These are phyloP conservation scores for Pseudozyma hubeiensis DNA, from an alignment of 1,284 basidiomycete genomes.

Conservation along the genomic window DNA sequence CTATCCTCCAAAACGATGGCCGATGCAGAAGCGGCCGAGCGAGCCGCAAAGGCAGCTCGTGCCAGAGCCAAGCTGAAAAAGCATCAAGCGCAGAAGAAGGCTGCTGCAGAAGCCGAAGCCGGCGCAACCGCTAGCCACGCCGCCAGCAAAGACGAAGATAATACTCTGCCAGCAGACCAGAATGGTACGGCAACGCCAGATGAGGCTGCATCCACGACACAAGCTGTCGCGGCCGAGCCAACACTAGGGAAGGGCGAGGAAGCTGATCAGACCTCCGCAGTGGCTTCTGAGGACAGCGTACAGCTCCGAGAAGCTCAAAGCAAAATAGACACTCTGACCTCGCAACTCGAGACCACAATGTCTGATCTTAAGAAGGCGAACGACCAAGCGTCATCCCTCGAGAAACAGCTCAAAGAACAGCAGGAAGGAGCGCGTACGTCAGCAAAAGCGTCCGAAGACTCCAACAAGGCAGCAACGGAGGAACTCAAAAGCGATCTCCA, in stretches of 20 bases:
- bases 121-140: conserved; percentile 5
- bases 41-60: conserved; percentile 56
- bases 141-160: conserved; percentile 20
- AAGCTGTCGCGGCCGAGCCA: not conserved
- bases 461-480: conserved; percentile 10
- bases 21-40: conserved; percentile 50
- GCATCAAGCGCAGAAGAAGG: conserved; percentile 55
- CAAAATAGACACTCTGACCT: conserved; percentile 14
- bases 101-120: conserved; percentile 43
- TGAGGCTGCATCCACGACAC: conserved; percentile 4
- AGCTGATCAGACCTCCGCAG: not conserved
- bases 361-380: conserved; percentile 19
- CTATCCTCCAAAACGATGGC: conserved; percentile 28
- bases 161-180: conserved; percentile 11
- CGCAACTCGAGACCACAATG: conserved; percentile 28
- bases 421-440: conserved; percentile 15
- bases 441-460: conserved; percentile 11
- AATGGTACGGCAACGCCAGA: conserved; percentile 21
- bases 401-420: conserved; percentile 20
- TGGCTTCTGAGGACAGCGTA: not conserved
- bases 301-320: conserved; percentile 22
- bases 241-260: not conserved
- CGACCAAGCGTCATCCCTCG: conserved; percentile 13
- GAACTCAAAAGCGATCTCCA: conserved; percentile 27
- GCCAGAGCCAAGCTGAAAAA: conserved; percentile 55